These are phyloP conservation scores for Blepharisma japonicum DNA, from an alignment of 73 alveolate species.

Conservation along the genomic window DNA sequence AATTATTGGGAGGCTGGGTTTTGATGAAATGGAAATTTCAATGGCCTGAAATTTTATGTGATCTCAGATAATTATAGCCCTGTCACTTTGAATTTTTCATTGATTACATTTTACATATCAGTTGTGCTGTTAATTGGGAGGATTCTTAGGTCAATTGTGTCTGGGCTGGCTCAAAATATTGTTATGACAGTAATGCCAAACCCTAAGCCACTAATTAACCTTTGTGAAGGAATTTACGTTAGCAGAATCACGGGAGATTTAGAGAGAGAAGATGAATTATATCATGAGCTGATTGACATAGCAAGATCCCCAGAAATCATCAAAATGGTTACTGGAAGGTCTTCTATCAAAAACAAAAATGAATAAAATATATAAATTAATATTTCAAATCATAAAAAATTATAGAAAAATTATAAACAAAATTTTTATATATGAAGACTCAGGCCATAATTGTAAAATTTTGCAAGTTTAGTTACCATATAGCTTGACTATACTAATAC, in stretches of 20 bases:
- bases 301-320: constrained; percentile 22
- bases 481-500: too few species aligned
- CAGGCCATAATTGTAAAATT: too few species aligned
- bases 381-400: too few species aligned
- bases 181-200: constrained; percentile 1
- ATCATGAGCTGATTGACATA: constrained; percentile 17
- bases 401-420: too few species aligned
- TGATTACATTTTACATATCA: constrained; percentile 58
- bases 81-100: constrained; percentile 40
- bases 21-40: background rate
- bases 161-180: constrained; percentile 21
- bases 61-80: constrained; percentile 50
- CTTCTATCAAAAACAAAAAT: constrained; percentile 15
- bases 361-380: background rate
- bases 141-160: background rate
- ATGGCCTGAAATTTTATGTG: constrained; percentile 50
- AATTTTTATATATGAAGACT: too few species aligned
- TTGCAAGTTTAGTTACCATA: too few species aligned
- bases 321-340: background rate
- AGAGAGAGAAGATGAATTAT: constrained; percentile 23
- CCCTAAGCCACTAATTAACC: background rate
- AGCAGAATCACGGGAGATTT: constrained; percentile 21
- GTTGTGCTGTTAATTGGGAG: constrained; percentile 57
- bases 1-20: background rate
- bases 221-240: constrained; percentile 10